A percentile compares a stretch with the other conserved stretches of the same genome.
These are phyloP conservation scores for Kwoniella europaea DNA, from an alignment of 768 basidiomycete genomes.

Conservation along the genomic window DNA sequence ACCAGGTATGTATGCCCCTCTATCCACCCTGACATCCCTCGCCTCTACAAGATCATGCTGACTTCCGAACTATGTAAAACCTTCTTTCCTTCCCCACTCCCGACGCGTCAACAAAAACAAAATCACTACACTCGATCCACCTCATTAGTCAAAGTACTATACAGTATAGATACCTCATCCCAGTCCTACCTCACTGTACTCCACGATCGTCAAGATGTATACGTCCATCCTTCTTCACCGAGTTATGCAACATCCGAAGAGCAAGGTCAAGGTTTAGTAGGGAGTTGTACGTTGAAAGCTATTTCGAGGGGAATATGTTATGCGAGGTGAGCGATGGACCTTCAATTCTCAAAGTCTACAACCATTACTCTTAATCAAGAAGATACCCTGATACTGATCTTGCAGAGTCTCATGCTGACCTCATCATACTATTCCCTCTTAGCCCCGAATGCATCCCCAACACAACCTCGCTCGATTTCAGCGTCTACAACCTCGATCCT, in stretches of 20 bases:
- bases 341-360: no score
- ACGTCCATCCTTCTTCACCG: conserved; percentile 39
- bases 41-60: neutral
- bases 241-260: conserved; percentile 1
- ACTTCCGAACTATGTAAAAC: neutral
- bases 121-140: neutral
- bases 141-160: conserved; percentile 49
- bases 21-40: neutral
- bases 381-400: neutral
- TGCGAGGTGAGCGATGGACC: conserved; percentile 37
- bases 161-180: conserved; percentile 38
- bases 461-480: conserved; percentile 41
- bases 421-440: neutral
- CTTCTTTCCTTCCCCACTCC: neutral
- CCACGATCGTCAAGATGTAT: conserved; percentile 44
- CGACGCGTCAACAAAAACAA: conserved; percentile 17
- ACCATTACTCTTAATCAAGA: no score
- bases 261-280: conserved; percentile 22
- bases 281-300: conserved; percentile 45
- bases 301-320: conserved; percentile 48
- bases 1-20: conserved; percentile 39
- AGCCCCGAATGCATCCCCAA: conserved; percentile 54
- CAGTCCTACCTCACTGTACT: conserved; percentile 50
- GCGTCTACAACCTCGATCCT: conserved; percentile 52
- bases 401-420: neutral